These are phyloP conservation scores for Metschnikowia anglica DNA, from an alignment of 805 yeast genomes.

Conservation along the genomic window DNA sequence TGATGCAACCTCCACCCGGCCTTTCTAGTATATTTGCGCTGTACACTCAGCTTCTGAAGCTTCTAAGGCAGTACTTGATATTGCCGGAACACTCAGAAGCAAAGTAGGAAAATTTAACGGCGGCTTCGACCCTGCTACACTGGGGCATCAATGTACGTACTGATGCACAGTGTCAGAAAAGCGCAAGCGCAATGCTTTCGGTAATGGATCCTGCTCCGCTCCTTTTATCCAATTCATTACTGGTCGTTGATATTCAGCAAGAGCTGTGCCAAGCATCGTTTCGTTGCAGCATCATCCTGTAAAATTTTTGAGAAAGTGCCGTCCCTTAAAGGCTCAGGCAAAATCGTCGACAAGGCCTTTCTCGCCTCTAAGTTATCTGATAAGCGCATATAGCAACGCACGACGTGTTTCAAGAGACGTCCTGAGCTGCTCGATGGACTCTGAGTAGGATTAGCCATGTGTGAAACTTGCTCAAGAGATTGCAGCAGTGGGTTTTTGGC, in stretches of 20 bases:
- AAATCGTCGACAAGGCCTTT: slow-evolving; percentile 73
- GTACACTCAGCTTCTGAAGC: too few species aligned
- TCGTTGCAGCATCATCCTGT: slow-evolving; percentile 85
- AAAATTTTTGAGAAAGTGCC: slow-evolving; percentile 78
- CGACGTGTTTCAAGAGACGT: slow-evolving; percentile 86
- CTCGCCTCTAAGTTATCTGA: slow-evolving; percentile 91
- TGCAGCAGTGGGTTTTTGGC: slow-evolving; percentile 50
- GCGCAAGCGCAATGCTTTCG: too few species aligned
- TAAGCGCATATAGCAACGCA: slow-evolving; percentile 86
- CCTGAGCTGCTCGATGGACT: slow-evolving; percentile 54
- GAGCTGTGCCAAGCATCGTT: slow-evolving; percentile 81
- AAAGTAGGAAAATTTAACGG: too few species aligned
- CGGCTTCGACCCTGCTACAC: too few species aligned
- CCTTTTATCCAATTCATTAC: too few species aligned
- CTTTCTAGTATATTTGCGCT: too few species aligned
- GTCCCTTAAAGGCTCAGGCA: slow-evolving; percentile 86
- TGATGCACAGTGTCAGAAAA: too few species aligned
- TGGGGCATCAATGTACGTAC: too few species aligned
- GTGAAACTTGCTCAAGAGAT: slow-evolving; percentile 2
- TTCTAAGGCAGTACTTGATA: too few species aligned
- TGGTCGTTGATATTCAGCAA: slow-evolving; percentile 53
- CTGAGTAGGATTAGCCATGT: neutral
- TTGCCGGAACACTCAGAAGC: too few species aligned
- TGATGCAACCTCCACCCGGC: too few species aligned
- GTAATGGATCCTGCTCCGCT: too few species aligned